Conservation (phyloP, 2,329 filamentous ascomycete species). For the Aspergillus amoenus region DNA sequence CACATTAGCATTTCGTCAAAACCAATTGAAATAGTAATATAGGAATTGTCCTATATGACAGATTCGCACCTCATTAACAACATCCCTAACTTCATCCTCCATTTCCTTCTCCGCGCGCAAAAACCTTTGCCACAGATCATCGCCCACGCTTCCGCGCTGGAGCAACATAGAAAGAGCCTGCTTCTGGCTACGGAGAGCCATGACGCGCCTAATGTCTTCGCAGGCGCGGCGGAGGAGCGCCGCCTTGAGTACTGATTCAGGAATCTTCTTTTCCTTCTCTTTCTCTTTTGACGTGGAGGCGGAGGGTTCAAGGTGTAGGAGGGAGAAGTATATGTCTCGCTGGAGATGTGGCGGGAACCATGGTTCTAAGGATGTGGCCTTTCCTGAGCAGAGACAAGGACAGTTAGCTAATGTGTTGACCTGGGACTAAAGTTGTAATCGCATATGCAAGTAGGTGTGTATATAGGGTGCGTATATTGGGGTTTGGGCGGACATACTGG, state of each 20-base stretch:
- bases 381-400: constrained; percentile 50
- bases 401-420: neutral
- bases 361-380: constrained; percentile 81
- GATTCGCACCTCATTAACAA: constrained; percentile 76
- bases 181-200: constrained; percentile 85
- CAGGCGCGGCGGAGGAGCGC: constrained; percentile 84
- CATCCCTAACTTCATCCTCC: constrained; percentile 91
- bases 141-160: constrained; percentile 88
- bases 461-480: too few species aligned
- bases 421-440: neutral
- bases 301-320: constrained; percentile 69
- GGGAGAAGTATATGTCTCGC: constrained; percentile 90
- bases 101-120: constrained; percentile 93
- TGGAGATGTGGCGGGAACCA: constrained; percentile 93
- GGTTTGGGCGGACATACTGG: constrained; percentile 54
- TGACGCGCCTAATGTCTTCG: constrained; percentile 89
- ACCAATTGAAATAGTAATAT: neutral
- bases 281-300: constrained; percentile 34
- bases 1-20: neutral
- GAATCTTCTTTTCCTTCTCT: constrained; percentile 67
- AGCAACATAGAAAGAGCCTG: constrained; percentile 79
- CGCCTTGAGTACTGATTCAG: constrained; percentile 82
- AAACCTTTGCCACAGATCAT: constrained; percentile 94
- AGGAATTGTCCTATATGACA: neutral
- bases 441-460: neutral